phyloP scores from a whole-genome alignment of 192 early-diverging fungal genomes.

The Chytriomyces confervae region DNA sequence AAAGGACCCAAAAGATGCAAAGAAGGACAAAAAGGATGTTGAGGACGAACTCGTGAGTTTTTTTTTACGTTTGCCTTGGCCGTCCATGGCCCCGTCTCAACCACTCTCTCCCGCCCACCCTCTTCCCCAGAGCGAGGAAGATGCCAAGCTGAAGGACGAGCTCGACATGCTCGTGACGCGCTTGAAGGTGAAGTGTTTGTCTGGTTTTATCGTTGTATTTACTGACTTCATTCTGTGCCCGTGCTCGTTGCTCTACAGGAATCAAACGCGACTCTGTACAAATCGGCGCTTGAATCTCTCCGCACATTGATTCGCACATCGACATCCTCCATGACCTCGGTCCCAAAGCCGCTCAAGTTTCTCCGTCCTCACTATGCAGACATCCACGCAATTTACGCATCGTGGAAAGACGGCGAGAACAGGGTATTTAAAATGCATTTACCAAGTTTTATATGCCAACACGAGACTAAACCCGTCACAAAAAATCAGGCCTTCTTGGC shows the following conservation, averaged over 20 bases:
- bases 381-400: constrained; percentile 70
- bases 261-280: constrained; percentile 75
- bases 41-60: constrained; percentile 39
- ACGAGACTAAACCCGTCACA: background rate
- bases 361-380: constrained; percentile 83
- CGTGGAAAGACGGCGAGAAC: constrained; percentile 77
- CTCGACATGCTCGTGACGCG: constrained; percentile 94
- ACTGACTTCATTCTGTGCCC: background rate
- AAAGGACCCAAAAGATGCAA: constrained; percentile 11
- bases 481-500: constrained; percentile 73
- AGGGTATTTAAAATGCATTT: constrained; percentile 59
- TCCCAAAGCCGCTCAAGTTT: constrained; percentile 98
- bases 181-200: constrained; percentile 69
- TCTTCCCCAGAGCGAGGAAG: constrained; percentile 87
- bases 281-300: constrained; percentile 85
- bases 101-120: background rate
- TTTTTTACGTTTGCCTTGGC: background rate
- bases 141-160: constrained; percentile 89
- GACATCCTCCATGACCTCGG: constrained; percentile 98
- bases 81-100: background rate
- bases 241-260: constrained; percentile 53
- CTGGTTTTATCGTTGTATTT: background rate
- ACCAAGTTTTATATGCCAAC: background rate
- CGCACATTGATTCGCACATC: constrained; percentile 90
- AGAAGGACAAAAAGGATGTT: constrained; percentile 37